A percentile compares a stretch with the other conserved stretches of the same genome.
Evolutionary conservation across 2,329 filamentous ascomycete species (phyloP).

Genomic region (Ophiostoma ulmi): DNA sequence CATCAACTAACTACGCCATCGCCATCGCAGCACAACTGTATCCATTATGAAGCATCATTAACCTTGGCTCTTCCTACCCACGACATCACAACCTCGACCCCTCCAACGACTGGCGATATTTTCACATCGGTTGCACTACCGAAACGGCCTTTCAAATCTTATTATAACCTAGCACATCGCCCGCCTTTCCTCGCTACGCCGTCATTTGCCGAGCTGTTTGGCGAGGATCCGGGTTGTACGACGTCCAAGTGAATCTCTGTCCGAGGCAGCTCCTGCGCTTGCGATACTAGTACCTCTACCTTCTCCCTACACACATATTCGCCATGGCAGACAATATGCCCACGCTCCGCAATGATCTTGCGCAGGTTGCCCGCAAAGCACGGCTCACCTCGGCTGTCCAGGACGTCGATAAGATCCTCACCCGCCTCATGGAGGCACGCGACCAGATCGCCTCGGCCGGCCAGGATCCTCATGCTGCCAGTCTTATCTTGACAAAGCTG

Average conservation of each 20-base stretch:
- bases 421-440: constrained; percentile 67
- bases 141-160: not conserved
- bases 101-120: not conserved
- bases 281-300: not conserved
- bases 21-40: not conserved
- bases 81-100: not conserved
- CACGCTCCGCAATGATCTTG: constrained; percentile 65
- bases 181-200: not conserved
- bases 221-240: constrained; percentile 5
- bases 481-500: constrained; percentile 72
- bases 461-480: constrained; percentile 63
- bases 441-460: constrained; percentile 57
- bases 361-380: constrained; percentile 62
- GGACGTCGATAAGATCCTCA: constrained; percentile 79
- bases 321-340: constrained; percentile 37
- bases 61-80: not conserved
- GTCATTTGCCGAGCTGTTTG: constrained; percentile 3
- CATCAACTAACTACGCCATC: not conserved
- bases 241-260: constrained; percentile 3
- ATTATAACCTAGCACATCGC: not conserved
- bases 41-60: not conserved
- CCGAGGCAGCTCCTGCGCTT: not conserved
- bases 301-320: not conserved
- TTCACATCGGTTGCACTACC: not conserved
- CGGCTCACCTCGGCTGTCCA: constrained; percentile 66